A percentile compares a stretch with the other conserved stretches of the same genome.
phyloP scores from a whole-genome alignment of 1,284 basidiomycete species.

The Amylostereum areolatum region DNA sequence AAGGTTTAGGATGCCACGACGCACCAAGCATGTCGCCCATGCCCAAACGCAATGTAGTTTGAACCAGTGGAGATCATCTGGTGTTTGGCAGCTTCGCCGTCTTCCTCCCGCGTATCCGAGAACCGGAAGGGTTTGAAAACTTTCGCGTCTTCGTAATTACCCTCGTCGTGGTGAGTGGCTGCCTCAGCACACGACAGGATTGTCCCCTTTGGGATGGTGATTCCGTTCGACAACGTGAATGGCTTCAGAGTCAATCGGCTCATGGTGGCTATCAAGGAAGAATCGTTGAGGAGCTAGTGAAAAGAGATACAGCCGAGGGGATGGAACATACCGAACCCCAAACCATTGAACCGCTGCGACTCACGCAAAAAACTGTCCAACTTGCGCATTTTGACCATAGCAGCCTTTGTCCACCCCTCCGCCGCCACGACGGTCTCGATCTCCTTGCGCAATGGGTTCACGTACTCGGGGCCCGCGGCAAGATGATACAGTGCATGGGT shows the following conservation, averaged over 20 bases:
- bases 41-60: conserved; percentile 23
- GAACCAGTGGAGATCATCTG: conserved; percentile 20
- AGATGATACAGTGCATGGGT: conserved; percentile 32
- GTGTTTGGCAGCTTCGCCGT: conserved; percentile 18
- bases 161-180: conserved; percentile 35
- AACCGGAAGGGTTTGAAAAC: conserved; percentile 43
- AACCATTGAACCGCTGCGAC: neutral
- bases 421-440: conserved; percentile 20
- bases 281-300: too few relatives aligned
- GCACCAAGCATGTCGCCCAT: conserved; percentile 25
- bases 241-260: conserved; percentile 24
- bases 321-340: neutral
- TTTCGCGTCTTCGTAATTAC: conserved; percentile 33
- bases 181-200: conserved; percentile 34
- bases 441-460: conserved; percentile 32
- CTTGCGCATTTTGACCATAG: conserved; percentile 19
- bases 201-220: conserved; percentile 35
- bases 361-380: conserved; percentile 10
- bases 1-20: conserved; percentile 3
- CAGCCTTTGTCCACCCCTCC: conserved; percentile 31
- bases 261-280: neutral
- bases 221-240: conserved; percentile 34
- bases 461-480: conserved; percentile 29
- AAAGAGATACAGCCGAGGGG: too few relatives aligned
- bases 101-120: conserved; percentile 29